phyloP scores from a whole-genome alignment of 2,329 filamentous ascomycete genomes.

The Fusarium sp. region DNA sequence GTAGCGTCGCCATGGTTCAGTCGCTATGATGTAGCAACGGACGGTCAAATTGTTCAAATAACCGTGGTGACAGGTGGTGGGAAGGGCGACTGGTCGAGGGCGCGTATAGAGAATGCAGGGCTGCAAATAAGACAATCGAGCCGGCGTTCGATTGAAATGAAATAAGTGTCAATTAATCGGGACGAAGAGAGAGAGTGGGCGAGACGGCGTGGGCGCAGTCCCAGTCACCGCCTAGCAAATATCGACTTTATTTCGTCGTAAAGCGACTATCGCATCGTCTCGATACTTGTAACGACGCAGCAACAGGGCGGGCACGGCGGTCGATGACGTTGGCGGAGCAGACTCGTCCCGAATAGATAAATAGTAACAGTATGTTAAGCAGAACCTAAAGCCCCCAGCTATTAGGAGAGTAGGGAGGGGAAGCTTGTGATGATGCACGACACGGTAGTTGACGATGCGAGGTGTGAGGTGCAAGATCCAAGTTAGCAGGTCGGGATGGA shows the following conservation, averaged over 20 bases:
- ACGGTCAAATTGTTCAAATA: slow-evolving; percentile 1
- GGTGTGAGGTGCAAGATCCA: slow-evolving; percentile 37
- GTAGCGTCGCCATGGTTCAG: slow-evolving; percentile 48
- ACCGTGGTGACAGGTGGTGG: slow-evolving; percentile 17
- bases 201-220: slow-evolving; percentile 37
- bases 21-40: slow-evolving; percentile 19
- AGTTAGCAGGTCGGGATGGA: slow-evolving; percentile 35
- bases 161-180: not conserved
- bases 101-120: slow-evolving; percentile 12
- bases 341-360: slow-evolving; percentile 11
- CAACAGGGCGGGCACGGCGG: slow-evolving; percentile 29
- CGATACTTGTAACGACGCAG: slow-evolving; percentile 33
- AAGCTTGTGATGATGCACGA: slow-evolving; percentile 30
- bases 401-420: slow-evolving; percentile 12
- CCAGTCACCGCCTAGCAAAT: slow-evolving; percentile 41
- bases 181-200: slow-evolving; percentile 25
- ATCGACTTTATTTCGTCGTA: slow-evolving; percentile 34
- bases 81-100: slow-evolving; percentile 7
- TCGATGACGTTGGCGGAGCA: slow-evolving; percentile 25
- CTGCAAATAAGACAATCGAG: slow-evolving; percentile 10
- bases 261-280: slow-evolving; percentile 44
- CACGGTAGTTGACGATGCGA: slow-evolving; percentile 31
- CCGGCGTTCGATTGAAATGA: slow-evolving; percentile 4
- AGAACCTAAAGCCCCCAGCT: slow-evolving; percentile 5
- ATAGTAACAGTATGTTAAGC: slow-evolving; percentile 19